A percentile compares a stretch with the other conserved stretches of the same genome.
These are phyloP conservation scores for Puccinia polysora DNA, from an alignment of 1,284 basidiomycete species.

Conservation along the genomic window DNA sequence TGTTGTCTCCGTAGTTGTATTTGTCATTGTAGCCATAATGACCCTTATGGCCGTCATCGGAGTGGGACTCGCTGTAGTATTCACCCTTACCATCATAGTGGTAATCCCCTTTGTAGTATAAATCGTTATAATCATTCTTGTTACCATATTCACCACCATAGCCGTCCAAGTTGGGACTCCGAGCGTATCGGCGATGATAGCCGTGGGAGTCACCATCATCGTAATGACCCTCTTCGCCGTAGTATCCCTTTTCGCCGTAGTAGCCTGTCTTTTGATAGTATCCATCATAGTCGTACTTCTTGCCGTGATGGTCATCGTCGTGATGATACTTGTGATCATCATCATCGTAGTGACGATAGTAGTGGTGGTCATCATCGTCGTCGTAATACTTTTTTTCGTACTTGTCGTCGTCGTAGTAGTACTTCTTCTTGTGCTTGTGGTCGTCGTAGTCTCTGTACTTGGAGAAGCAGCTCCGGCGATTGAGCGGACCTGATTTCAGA, in stretches of 20 bases:
- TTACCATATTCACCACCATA: not conserved
- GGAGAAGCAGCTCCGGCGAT: conserved; percentile 21
- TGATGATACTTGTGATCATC: not conserved
- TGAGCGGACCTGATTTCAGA: conserved; percentile 5
- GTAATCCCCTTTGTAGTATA: not conserved
- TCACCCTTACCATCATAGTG: not conserved
- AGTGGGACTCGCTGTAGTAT: not conserved
- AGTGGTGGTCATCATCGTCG: not conserved
- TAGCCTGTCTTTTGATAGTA: conserved; percentile 19
- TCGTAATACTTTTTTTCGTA: not conserved
- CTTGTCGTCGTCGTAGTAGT: not conserved
- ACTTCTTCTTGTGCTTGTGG: conserved; percentile 8
- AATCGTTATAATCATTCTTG: not conserved
- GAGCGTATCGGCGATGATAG: not conserved
- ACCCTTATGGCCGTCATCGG: too few species aligned
- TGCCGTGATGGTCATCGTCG: not conserved
- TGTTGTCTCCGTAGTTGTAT: not conserved
- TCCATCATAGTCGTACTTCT: not conserved
- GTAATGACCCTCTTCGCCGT: not conserved
- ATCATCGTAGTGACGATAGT: not conserved
- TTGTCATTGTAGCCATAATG: not conserved
- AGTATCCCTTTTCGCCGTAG: conserved; percentile 20
- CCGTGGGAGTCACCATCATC: not conserved
- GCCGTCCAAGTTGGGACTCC: not conserved
- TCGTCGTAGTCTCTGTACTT: too few species aligned